phyloP scores from a whole-genome alignment of 2,329 filamentous ascomycete genomes.

The Claviceps spartinae region DNA sequence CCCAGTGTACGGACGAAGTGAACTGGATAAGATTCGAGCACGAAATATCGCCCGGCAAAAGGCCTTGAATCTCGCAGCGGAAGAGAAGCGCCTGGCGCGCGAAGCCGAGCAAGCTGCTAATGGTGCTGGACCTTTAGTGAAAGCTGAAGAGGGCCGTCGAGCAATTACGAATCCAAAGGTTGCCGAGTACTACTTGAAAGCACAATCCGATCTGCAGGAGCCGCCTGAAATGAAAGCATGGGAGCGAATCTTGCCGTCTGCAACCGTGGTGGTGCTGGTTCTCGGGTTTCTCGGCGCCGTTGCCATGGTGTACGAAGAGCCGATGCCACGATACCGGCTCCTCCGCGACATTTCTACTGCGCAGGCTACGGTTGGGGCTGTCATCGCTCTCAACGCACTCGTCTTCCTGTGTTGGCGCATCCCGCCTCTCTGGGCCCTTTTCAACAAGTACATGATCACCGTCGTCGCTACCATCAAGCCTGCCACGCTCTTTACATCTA shows the following conservation, averaged over 20 bases:
- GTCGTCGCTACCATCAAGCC: conserved; percentile 52
- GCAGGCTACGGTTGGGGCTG: conserved; percentile 46
- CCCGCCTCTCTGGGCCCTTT: conserved; percentile 48
- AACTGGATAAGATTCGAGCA: conserved; percentile 43
- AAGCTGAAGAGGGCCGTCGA: conserved; percentile 22
- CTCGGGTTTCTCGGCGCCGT: conserved; percentile 29
- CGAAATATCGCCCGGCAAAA: conserved; percentile 35
- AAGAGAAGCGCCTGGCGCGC: conserved; percentile 25
- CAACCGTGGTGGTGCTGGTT: conserved; percentile 32
- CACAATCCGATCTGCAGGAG: conserved; percentile 35
- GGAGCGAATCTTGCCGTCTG: conserved; percentile 42
- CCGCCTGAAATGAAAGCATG: conserved; percentile 36
- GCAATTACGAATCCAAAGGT: conserved; percentile 25
- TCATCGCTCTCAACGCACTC: conserved; percentile 46
- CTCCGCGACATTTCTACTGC: conserved; percentile 48
- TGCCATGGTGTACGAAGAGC: conserved; percentile 39
- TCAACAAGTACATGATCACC: conserved; percentile 57
- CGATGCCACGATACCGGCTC: conserved; percentile 36
- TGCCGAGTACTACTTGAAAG: conserved; percentile 28
- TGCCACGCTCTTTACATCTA: conserved; percentile 45
- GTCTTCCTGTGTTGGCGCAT: conserved; percentile 47
- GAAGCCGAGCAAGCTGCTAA: conserved; percentile 26
- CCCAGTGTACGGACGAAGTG: conserved; percentile 44
- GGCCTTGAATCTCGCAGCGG: conserved; percentile 29
- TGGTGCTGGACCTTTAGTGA: conserved; percentile 27